Conservation (phyloP, 768 basidiomycete genomes). For the Mycena sanguinolenta region DNA sequence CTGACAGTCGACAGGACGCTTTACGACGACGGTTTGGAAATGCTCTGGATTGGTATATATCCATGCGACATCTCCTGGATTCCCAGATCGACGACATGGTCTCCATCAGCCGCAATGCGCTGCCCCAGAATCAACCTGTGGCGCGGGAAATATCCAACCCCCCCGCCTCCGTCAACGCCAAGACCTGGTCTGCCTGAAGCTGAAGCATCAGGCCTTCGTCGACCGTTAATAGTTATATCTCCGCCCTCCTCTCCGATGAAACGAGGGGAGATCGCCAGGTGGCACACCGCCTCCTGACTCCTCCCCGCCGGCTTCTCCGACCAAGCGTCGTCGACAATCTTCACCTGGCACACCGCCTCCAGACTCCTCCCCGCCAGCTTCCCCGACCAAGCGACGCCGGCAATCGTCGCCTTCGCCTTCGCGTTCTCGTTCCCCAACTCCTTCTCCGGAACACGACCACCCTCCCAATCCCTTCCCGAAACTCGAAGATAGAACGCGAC, state of each 20-base stretch:
- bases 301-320: neutral
- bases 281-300: neutral
- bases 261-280: neutral
- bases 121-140: neutral
- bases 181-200: too few relatives aligned
- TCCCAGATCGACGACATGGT: neutral
- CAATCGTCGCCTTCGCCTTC: too few relatives aligned
- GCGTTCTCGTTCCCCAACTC: too few relatives aligned
- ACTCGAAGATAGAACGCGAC: too few relatives aligned
- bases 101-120: neutral
- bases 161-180: neutral
- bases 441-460: too few relatives aligned
- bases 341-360: too few relatives aligned
- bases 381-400: too few relatives aligned
- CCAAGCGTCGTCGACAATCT: neutral
- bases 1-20: constrained; percentile 36
- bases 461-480: too few relatives aligned
- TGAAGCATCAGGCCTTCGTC: too few relatives aligned
- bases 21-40: constrained; percentile 42
- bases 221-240: neutral
- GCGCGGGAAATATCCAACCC: neutral
- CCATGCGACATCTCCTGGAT: constrained; percentile 30
- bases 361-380: too few relatives aligned
- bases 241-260: neutral
- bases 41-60: constrained; percentile 43